Conservation (phyloP, 208 protist species). For the Strigomonas galati region DNA sequence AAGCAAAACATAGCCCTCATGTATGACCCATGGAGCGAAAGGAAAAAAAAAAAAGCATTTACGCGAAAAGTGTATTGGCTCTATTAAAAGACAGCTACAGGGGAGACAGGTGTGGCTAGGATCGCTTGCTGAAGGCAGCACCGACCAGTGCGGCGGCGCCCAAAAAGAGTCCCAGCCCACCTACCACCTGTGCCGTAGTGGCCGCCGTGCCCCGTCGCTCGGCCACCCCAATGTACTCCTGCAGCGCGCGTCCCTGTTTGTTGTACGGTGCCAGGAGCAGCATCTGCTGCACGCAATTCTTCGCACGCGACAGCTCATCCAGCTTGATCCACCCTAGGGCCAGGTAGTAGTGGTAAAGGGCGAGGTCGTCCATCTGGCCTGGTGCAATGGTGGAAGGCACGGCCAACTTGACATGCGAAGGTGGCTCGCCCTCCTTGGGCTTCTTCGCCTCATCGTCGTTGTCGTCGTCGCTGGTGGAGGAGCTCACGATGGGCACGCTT, state of each 20-base stretch:
- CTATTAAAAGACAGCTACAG: too few relatives aligned
- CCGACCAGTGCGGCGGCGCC: conserved; percentile 16
- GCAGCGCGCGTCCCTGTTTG: conserved; percentile 48
- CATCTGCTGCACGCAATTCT: conserved; percentile 50
- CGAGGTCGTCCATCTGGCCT: conserved; percentile 30
- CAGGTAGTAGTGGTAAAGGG: conserved; percentile 71
- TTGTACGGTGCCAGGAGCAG: conserved; percentile 45
- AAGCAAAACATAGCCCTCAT: too few relatives aligned
- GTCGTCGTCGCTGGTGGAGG: conserved; percentile 20
- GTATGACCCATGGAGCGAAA: not conserved
- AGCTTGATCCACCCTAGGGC: conserved; percentile 76
- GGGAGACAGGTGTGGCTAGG: not conserved
- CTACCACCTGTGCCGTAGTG: conserved; percentile 24
- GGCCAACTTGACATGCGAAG: not conserved
- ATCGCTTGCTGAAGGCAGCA: not conserved
- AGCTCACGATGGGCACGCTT: conserved; percentile 10
- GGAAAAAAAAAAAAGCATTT: not conserved
- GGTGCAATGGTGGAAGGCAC: conserved; percentile 1
- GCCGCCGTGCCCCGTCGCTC: conserved; percentile 23
- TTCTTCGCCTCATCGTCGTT: conserved; percentile 9
- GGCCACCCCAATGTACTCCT: conserved; percentile 40
- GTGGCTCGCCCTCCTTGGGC: conserved; percentile 12
- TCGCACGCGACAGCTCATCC: conserved; percentile 44
- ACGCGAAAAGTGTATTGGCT: too few relatives aligned
- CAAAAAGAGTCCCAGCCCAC: conserved; percentile 27